Evolutionary conservation across 2,329 filamentous ascomycete species (phyloP).

Genomic region (Tolypocladium guangdongense): DNA sequence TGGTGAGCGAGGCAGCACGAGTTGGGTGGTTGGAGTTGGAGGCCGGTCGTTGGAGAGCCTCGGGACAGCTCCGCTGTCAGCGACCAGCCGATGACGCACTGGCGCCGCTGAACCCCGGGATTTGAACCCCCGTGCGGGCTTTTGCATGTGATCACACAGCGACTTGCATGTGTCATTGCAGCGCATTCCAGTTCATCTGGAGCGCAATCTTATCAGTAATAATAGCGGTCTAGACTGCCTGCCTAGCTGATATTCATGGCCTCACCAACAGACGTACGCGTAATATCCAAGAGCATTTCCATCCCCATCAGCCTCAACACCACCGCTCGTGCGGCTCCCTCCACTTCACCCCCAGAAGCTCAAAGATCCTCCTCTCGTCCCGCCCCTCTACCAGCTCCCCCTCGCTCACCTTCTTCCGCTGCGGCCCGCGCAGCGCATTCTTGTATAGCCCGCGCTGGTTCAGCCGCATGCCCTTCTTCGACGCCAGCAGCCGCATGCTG

Average conservation of each 20-base stretch:
- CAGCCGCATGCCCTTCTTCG: conserved; percentile 70
- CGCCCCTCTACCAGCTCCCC: conserved; percentile 63
- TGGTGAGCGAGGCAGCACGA: no score
- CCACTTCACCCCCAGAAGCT: conserved; percentile 74
- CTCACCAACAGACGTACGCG: no score
- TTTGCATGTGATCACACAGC: neutral
- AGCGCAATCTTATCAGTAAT: neutral
- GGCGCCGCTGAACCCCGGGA: neutral
- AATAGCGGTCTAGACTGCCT: no score
- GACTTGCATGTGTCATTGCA: neutral
- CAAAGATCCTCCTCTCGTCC: conserved; percentile 72
- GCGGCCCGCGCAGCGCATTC: conserved; percentile 51
- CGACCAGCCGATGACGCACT: neutral
- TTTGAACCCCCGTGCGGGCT: neutral
- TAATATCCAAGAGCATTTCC: no score
- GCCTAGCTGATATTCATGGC: no score
- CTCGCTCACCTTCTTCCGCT: conserved; percentile 49
- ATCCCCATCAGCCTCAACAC: conserved; percentile 38
- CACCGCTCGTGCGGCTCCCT: conserved; percentile 65
- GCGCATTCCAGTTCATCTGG: neutral
- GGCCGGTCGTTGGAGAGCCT: neutral
- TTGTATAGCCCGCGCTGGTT: conserved; percentile 75
- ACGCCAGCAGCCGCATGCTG: conserved; percentile 68
- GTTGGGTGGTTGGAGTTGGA: neutral
- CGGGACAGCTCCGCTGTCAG: neutral